These are phyloP conservation scores for Chenopodium formosanum DNA, from an alignment of 148 eudicot genomes.

Conservation along the genomic window DNA sequence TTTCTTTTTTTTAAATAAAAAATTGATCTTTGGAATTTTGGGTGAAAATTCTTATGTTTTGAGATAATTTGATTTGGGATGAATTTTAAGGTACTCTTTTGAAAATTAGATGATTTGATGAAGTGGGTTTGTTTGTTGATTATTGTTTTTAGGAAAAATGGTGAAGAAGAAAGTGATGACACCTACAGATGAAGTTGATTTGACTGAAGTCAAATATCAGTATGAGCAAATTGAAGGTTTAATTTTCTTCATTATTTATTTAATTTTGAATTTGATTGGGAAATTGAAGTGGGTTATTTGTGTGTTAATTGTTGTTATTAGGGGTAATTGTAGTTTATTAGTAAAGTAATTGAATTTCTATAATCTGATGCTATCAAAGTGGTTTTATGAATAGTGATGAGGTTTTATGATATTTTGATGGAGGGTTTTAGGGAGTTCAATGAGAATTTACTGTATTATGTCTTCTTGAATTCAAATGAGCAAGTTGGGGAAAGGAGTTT, in stretches of 20 bases:
- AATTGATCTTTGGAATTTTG: background rate
- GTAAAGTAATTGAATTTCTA: background rate
- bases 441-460: too few relatives aligned
- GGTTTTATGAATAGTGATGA: background rate
- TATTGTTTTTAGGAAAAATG: conserved; percentile 38
- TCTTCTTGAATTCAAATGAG: too few relatives aligned
- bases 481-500: background rate
- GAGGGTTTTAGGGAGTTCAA: too few relatives aligned
- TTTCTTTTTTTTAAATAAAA: background rate
- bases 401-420: background rate
- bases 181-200: conserved; percentile 71
- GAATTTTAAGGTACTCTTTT: conserved; percentile 11
- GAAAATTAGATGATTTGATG: background rate
- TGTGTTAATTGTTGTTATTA: too few relatives aligned
- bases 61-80: background rate
- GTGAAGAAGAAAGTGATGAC: conserved; percentile 74
- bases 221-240: conserved; percentile 58
- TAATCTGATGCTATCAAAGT: background rate
- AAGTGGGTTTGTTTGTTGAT: conserved; percentile 8
- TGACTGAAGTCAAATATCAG: conserved; percentile 58
- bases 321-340: too few relatives aligned
- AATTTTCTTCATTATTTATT: too few relatives aligned
- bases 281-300: too few relatives aligned
- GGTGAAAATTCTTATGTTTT: background rate
- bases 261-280: too few relatives aligned